These are phyloP conservation scores for Kodamaea neixiangensis DNA, from an alignment of 805 yeast genomes.

Conservation along the genomic window DNA sequence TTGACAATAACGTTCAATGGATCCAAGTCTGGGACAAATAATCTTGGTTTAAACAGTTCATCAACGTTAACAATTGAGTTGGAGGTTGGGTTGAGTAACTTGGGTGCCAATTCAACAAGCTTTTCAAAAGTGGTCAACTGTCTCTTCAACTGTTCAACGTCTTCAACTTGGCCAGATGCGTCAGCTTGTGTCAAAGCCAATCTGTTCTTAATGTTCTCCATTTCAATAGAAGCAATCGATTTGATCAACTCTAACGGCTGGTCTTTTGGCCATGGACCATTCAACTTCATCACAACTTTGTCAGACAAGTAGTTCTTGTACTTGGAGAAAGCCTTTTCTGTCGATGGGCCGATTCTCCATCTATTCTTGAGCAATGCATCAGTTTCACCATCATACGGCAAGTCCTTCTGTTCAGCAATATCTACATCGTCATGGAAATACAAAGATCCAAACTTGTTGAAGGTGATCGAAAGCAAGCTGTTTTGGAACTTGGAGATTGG, in stretches of 20 bases:
- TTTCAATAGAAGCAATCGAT: conserved; percentile 65
- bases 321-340: conserved; percentile 77
- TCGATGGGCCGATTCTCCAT: conserved; percentile 91
- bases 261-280: conserved; percentile 77
- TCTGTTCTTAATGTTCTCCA: conserved; percentile 58
- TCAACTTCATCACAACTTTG: conserved; percentile 46
- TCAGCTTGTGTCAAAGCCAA: conserved; percentile 57
- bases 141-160: conserved; percentile 43
- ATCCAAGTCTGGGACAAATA: conserved; percentile 81
- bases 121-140: conserved; percentile 65
- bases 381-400: conserved; percentile 65
- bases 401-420: conserved; percentile 39
- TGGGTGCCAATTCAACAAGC: conserved; percentile 55
- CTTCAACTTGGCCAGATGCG: conserved; percentile 46
- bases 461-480: conserved; percentile 54
- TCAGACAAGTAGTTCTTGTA: conserved; percentile 57
- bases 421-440: conserved; percentile 74
- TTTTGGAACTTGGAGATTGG: conserved; percentile 72
- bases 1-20: conserved; percentile 77
- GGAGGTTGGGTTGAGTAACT: conserved; percentile 56
- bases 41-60: conserved; percentile 69
- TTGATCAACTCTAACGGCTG: conserved; percentile 63
- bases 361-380: conserved; percentile 55
- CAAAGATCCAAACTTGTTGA: conserved; percentile 77
- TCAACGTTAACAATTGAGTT: conserved; percentile 60